These are phyloP conservation scores for Aspergillus diversus DNA, from an alignment of 495 filamentous ascomycete genomes.

Conservation along the genomic window DNA sequence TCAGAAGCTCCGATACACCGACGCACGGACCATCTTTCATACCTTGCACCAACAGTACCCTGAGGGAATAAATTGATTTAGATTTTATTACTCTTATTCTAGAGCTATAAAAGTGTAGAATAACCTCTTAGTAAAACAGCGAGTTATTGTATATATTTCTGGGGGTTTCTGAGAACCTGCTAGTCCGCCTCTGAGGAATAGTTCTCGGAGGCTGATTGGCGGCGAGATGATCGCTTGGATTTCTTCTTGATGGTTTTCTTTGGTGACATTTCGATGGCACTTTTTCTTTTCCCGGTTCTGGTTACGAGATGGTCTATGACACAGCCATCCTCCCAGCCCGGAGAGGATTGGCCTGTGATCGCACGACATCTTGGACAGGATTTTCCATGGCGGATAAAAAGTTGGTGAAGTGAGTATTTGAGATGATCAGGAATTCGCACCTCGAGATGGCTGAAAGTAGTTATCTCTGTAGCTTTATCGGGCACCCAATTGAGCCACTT, in stretches of 20 bases:
- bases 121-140: no score
- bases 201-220: neutral
- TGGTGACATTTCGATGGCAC: conserved; percentile 9
- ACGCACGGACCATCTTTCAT: conserved; percentile 22
- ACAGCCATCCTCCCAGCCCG: conserved; percentile 53
- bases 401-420: conserved; percentile 87
- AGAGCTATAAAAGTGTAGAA: no score
- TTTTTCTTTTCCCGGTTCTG: conserved; percentile 48
- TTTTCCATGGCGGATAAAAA: conserved; percentile 87
- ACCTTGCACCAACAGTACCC: neutral
- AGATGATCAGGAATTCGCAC: conserved; percentile 78
- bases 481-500: conserved; percentile 86
- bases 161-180: no score
- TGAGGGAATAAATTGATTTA: neutral
- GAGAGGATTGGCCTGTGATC: conserved; percentile 45
- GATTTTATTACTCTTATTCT: no score
- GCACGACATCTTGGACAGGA: conserved; percentile 77
- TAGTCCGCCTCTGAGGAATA: neutral
- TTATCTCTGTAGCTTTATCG: conserved; percentile 62
- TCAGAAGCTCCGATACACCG: conserved; percentile 24
- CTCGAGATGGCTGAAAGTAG: conserved; percentile 80
- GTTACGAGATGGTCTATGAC: conserved; percentile 55
- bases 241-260: conserved; percentile 9
- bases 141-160: no score
- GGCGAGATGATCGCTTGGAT: neutral